Evolutionary conservation across 805 yeast species (phyloP).

Genomic region (Lipomyces kockii): DNA sequence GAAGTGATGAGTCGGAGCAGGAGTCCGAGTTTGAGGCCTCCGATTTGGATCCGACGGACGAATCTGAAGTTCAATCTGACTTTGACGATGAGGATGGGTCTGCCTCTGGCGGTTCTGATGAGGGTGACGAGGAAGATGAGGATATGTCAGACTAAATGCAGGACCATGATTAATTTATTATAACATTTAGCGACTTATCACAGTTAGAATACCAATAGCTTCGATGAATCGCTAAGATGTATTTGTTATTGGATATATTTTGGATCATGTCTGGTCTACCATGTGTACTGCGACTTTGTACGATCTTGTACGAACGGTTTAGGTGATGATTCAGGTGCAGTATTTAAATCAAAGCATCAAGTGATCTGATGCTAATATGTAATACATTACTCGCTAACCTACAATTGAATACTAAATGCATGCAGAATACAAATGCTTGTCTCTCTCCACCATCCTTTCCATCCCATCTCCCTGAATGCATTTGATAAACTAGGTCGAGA

Average conservation of each 20-base stretch:
- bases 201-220: not conserved
- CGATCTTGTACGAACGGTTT: not conserved
- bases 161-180: not conserved
- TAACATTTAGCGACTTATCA: not conserved
- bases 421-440: not conserved
- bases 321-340: not conserved
- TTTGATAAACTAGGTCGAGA: not conserved
- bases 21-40: constrained; percentile 64
- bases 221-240: not conserved
- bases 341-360: not conserved
- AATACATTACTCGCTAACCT: not conserved
- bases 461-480: not conserved
- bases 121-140: constrained; percentile 42
- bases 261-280: not conserved
- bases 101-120: constrained; percentile 20
- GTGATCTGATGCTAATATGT: not conserved
- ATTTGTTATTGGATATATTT: not conserved
- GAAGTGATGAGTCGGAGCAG: constrained; percentile 66
- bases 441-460: not conserved
- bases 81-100: constrained; percentile 27
- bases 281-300: not conserved
- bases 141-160: constrained; percentile 26
- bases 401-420: not conserved
- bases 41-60: constrained; percentile 34
- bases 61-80: constrained; percentile 25